Evolutionary conservation across 345 rosid species (phyloP).

Genomic region (Turnera subulata): DNA sequence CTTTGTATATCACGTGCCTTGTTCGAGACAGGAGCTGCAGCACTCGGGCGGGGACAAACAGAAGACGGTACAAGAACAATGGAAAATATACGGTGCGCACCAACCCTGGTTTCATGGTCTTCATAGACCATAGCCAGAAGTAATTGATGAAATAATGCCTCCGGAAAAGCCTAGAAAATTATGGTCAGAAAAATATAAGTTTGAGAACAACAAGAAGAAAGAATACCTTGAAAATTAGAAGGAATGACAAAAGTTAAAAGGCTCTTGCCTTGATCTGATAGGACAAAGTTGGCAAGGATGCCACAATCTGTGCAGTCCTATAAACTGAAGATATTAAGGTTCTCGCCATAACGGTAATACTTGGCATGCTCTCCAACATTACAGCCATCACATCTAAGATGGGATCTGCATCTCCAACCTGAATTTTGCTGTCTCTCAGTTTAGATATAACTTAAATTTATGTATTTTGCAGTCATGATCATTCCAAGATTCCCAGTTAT

Average conservation of each 20-base stretch:
- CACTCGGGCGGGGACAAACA: constrained; percentile 39
- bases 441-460: not conserved
- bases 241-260: not conserved
- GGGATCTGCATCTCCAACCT: constrained; percentile 85
- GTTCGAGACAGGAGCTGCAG: constrained; percentile 29
- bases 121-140: constrained; percentile 62
- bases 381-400: constrained; percentile 80
- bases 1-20: constrained; percentile 45
- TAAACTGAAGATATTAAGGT: constrained; percentile 56
- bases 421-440: constrained; percentile 20
- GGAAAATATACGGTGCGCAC: constrained; percentile 67
- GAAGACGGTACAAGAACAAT: constrained; percentile 68
- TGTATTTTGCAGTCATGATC: too few species aligned
- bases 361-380: constrained; percentile 75
- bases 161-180: constrained; percentile 55
- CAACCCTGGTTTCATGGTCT: constrained; percentile 64
- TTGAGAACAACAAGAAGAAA: constrained; percentile 3
- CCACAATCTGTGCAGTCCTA: constrained; percentile 64
- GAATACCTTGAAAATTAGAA: not conserved
- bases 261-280: constrained; percentile 61
- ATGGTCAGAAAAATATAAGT: not conserved
- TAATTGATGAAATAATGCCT: constrained; percentile 60
- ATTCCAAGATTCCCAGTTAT: too few species aligned
- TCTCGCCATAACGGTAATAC: constrained; percentile 58
- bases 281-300: constrained; percentile 57